phyloP scores from a whole-genome alignment of 306 rosid genomes.

The Aeschynomene evenia region DNA sequence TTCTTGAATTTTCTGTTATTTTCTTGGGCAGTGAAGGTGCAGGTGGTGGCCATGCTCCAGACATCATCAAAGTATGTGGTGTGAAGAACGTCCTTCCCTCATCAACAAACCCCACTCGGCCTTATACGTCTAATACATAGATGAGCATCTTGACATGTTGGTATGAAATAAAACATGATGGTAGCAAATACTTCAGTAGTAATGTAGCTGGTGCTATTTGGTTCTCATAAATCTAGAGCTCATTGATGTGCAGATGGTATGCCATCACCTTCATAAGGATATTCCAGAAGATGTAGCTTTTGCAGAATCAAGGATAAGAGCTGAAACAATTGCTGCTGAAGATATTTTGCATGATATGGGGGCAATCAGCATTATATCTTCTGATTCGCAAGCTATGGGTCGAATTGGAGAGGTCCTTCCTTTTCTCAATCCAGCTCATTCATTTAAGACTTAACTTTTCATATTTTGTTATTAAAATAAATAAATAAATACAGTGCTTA shows the following conservation, averaged over 20 bases:
- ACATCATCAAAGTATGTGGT: conserved; percentile 89
- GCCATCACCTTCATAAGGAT: conserved; percentile 83
- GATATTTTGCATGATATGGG: conserved; percentile 98
- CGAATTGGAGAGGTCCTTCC: conserved; percentile 91
- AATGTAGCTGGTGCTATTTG: conserved; percentile 10
- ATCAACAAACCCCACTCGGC: conserved; percentile 88
- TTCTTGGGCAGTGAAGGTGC: conserved; percentile 84
- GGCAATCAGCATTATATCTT: conserved; percentile 88
- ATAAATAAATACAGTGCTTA: not conserved
- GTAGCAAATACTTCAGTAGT: not conserved
- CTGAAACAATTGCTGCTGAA: conserved; percentile 94
- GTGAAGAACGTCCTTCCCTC: conserved; percentile 81
- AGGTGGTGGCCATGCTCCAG: conserved; percentile 99
- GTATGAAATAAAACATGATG: conserved; percentile 43
- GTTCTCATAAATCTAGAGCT: conserved; percentile 28
- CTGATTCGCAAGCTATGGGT: conserved; percentile 99
- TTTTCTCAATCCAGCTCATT: conserved; percentile 17
- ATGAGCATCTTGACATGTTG: conserved; percentile 95
- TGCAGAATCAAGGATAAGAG: conserved; percentile 92
- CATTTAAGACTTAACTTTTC: not conserved
- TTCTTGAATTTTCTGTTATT: conserved; percentile 28
- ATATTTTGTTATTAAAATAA: not conserved
- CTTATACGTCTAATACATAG: conserved; percentile 82
- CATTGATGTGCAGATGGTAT: conserved; percentile 69
- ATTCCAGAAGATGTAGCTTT: conserved; percentile 78